Evolutionary conservation across 306 rosid species (phyloP), one percentile per base, ranked within the genome.

Genomic region (Herpetospermum pedunculosum): DNA sequence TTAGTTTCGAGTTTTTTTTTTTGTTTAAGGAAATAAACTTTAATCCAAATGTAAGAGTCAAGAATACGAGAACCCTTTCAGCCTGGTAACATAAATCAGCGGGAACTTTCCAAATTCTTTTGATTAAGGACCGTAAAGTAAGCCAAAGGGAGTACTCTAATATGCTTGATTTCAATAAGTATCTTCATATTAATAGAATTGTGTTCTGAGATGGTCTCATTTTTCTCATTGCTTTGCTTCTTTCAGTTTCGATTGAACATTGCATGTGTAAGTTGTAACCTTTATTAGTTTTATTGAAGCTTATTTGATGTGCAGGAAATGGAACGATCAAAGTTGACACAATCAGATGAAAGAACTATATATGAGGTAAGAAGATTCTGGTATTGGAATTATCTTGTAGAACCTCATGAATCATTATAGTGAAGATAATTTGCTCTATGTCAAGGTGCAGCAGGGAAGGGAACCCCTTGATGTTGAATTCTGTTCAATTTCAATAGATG

Each of bases 371-470:
- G 89, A 83, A 72, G 73, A 85, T 72, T 48, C 78, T 49, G 80
- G 32, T 30, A 62, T 13, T 74, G 78, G 79, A 74, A 55, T 72
- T 52, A 30, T 41, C 28, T 71, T 80, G 34, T 55, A 26, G 21
- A 72, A 80, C 41, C 76, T 32, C 49, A 15, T 75, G 80, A 76
- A 70, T 83, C 71, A 80, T 34, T 25, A 77, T 79, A 73, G 79
- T 77, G 84, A 83, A 85, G 80, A 82, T 77, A 78, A 83, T 80
- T 79, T 82, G 77, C 52, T 81, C 67, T 82, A 74, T 84, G 70
- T 87, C 96, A 87, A 91, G 97, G 96, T 95, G 88, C 97, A 91
- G 96, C 96, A 85, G 63, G 96, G 96, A 82, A 89, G 97, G 82
- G 97, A 84, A 87, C 97, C 90, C 25, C 86, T 88, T 74, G 93